These are phyloP conservation scores for Pneumocystis wakefieldiae DNA, from an alignment of 1,139 yeast species.

Conservation along the genomic window DNA sequence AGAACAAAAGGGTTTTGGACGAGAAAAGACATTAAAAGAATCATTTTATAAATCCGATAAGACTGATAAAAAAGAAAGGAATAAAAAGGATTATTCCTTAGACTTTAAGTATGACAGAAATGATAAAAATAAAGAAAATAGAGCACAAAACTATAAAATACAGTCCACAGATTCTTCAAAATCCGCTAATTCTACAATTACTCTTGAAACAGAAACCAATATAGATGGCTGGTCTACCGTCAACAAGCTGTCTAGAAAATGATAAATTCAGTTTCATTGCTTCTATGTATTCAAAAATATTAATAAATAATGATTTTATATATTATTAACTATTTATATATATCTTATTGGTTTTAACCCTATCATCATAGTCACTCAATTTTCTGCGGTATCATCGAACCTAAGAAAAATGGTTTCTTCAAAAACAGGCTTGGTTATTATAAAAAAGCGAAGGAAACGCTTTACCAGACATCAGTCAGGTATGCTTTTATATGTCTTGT, in stretches of 20 bases:
- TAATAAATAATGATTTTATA: not conserved
- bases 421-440: conserved; percentile 30
- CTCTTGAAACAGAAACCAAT: conserved; percentile 30
- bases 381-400: not conserved
- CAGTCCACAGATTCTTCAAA: conserved; percentile 16
- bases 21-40: conserved; percentile 11
- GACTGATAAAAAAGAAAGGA: conserved; percentile 14
- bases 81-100: not conserved
- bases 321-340: not conserved
- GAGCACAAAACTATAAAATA: not conserved
- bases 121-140: not conserved
- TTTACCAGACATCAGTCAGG: conserved; percentile 99
- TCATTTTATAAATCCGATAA: conserved; percentile 17
- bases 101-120: not conserved
- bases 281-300: not conserved
- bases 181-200: conserved; percentile 21
- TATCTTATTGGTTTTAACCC: not conserved
- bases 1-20: conserved; percentile 7
- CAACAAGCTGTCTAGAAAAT: conserved; percentile 26
- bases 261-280: not conserved
- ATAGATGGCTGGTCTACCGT: conserved; percentile 55
- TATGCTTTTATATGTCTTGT: conserved; percentile 75
- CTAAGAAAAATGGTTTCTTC: not conserved
- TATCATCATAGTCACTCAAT: not conserved
- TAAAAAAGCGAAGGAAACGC: conserved; percentile 97